Evolutionary conservation across 1,139 yeast species (phyloP).

Genomic region (Diutina scorzettiae): DNA sequence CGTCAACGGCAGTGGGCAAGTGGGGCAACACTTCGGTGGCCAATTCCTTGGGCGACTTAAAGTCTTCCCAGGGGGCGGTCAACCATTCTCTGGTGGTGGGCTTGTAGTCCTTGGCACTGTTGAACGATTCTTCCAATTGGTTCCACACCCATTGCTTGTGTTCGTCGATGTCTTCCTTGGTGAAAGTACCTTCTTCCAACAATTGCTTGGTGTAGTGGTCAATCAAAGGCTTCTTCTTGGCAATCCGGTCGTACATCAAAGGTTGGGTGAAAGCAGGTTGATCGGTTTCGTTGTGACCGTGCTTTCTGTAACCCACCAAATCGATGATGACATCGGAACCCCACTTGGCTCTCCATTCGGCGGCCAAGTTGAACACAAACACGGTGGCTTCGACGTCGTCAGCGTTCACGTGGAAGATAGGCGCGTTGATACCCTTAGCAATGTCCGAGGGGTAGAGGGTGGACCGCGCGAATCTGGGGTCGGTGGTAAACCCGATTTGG

Average conservation of each 20-base stretch:
- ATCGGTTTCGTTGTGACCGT: conserved; percentile 99
- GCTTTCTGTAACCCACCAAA: conserved; percentile 95
- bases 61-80: conserved; percentile 98
- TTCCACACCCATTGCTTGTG: conserved; percentile 99
- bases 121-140: conserved; percentile 78
- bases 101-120: conserved; percentile 76
- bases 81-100: conserved; percentile 97
- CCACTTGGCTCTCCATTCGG: conserved; percentile 97
- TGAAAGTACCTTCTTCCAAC: conserved; percentile 76
- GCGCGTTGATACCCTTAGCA: conserved; percentile 94
- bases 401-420: conserved; percentile 97
- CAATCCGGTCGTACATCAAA: conserved; percentile 84
- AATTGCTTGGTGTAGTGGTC: conserved; percentile 77
- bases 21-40: conserved; percentile 94
- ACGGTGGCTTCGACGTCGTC: conserved; percentile 94
- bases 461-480: conserved; percentile 94
- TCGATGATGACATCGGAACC: conserved; percentile 93
- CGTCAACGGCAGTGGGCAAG: conserved; percentile 87
- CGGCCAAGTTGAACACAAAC: conserved; percentile 89
- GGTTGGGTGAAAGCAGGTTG: conserved; percentile 99
- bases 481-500: conserved; percentile 99
- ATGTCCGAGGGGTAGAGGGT: conserved; percentile 97
- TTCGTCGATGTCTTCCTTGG: conserved; percentile 82
- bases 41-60: conserved; percentile 94
- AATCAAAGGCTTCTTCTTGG: conserved; percentile 78